Evolutionary conservation across 2,329 filamentous ascomycete genomes (phyloP).

Genomic region (Stemphylium lycopersici): DNA sequence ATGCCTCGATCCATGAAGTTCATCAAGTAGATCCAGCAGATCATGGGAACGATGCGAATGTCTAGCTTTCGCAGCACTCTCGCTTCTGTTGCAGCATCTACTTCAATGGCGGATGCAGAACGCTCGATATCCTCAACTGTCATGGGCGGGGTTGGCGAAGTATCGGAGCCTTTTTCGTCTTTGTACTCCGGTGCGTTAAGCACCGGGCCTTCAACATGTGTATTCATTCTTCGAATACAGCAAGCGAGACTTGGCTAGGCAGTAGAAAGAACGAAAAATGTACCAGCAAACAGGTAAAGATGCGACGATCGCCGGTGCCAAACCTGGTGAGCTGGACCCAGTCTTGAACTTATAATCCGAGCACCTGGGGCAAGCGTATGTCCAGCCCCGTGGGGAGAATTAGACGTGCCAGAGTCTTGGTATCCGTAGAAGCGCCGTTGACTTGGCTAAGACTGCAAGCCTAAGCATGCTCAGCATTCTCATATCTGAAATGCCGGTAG

Average conservation of each 20-base stretch:
- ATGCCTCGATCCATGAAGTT: slow-evolving; percentile 55
- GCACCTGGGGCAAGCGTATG: not conserved
- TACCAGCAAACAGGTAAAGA: not conserved
- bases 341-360: slow-evolving; percentile 16
- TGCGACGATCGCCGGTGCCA: slow-evolving; percentile 8
- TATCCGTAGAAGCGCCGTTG: slow-evolving; percentile 16
- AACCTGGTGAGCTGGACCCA: slow-evolving; percentile 6
- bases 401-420: slow-evolving; percentile 20
- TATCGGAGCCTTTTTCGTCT: slow-evolving; percentile 17
- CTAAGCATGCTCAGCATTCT: not conserved
- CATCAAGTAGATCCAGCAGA: slow-evolving; percentile 62
- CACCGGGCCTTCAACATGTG: not conserved
- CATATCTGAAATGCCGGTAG: slow-evolving; percentile 9
- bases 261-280: not conserved
- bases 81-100: slow-evolving; percentile 55
- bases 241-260: not conserved
- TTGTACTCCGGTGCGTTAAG: slow-evolving; percentile 13
- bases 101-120: slow-evolving; percentile 2
- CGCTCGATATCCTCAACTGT: slow-evolving; percentile 23
- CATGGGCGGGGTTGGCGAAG: slow-evolving; percentile 16
- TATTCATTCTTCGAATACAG: slow-evolving; percentile 7
- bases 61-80: slow-evolving; percentile 58
- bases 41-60: slow-evolving; percentile 56
- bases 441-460: slow-evolving; percentile 8
- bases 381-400: slow-evolving; percentile 19